A percentile compares a stretch with the other conserved stretches of the same genome.
Evolutionary conservation across 2,329 filamentous ascomycete genomes (phyloP).

Genomic region (Meredithiella fracta): DNA sequence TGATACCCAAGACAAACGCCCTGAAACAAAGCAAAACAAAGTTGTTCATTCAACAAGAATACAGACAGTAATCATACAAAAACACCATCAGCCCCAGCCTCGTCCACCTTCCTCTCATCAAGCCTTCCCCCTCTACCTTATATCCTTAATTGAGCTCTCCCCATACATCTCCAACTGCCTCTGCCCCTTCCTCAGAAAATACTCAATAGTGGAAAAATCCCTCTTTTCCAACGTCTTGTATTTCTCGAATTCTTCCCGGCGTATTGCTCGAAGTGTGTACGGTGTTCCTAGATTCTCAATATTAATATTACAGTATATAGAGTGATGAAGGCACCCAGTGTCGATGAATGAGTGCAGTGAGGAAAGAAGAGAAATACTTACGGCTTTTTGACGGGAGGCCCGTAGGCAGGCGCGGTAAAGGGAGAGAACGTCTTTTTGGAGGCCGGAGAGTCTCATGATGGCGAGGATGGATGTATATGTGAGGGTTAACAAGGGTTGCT

Average conservation of each 20-base stretch:
- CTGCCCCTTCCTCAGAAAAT: slow-evolving; percentile 62
- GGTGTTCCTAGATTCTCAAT: slow-evolving; percentile 28
- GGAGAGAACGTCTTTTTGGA: slow-evolving; percentile 76
- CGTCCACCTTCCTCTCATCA: background rate
- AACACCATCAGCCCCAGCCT: background rate
- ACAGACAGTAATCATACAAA: no score
- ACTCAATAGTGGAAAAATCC: slow-evolving; percentile 76
- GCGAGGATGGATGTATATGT: background rate
- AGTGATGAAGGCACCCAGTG: no score
- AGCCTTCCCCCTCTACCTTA: slow-evolving; percentile 21
- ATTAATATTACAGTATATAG: background rate
- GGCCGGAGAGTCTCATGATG: slow-evolving; percentile 48
- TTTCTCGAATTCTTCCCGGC: slow-evolving; percentile 62
- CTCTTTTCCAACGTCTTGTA: slow-evolving; percentile 56
- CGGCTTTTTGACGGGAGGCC: slow-evolving; percentile 68
- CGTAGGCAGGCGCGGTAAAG: slow-evolving; percentile 79
- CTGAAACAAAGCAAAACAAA: no score
- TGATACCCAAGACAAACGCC: no score
- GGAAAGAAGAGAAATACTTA: slow-evolving; percentile 22
- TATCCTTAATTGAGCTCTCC: slow-evolving; percentile 65
- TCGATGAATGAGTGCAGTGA: no score
- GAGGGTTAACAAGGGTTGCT: no score
- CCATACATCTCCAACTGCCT: slow-evolving; percentile 70
- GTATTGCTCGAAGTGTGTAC: slow-evolving; percentile 46
- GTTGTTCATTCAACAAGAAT: no score